Percentiles rank a stretch among this genome's conserved stretches.
Conservation (phyloP, 192 early-diverging fungal genomes). For the Entomortierella lignicola region DNA sequence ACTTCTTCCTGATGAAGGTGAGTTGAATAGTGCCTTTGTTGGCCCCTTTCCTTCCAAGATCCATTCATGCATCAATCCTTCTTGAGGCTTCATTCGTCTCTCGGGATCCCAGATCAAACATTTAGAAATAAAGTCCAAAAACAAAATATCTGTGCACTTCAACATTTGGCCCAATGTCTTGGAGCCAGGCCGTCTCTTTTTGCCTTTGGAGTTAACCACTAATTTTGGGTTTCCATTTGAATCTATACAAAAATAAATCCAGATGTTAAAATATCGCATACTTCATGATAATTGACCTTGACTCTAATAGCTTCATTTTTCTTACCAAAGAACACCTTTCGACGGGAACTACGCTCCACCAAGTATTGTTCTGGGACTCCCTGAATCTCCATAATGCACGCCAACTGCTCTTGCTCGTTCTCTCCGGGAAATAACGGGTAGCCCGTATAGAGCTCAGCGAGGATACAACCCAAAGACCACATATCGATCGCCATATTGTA, state of each 20-base stretch:
- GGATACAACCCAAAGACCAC: conserved; percentile 97
- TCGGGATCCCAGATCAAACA: conserved; percentile 94
- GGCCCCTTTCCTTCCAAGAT: conserved; percentile 63
- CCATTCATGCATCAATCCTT: conserved; percentile 89
- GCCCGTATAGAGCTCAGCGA: conserved; percentile 89
- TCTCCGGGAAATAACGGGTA: conserved; percentile 98
- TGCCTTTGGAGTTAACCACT: conserved; percentile 89
- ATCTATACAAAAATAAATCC: conserved; percentile 49
- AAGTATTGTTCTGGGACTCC: conserved; percentile 82
- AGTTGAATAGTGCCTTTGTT: conserved; percentile 6
- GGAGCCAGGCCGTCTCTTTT: conserved; percentile 80
- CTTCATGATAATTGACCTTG: not conserved
- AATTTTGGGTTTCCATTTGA: conserved; percentile 65
- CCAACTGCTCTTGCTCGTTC: conserved; percentile 95
- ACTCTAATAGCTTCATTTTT: not conserved
- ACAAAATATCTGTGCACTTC: conserved; percentile 77
- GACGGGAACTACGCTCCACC: conserved; percentile 80
- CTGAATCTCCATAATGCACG: conserved; percentile 94
- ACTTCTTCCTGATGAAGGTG: not conserved
- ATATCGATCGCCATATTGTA: conserved; percentile 96
- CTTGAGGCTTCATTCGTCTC: conserved; percentile 84
- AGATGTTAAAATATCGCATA: not conserved
- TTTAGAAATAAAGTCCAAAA: conserved; percentile 87
- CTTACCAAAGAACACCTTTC: conserved; percentile 89
- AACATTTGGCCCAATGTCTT: conserved; percentile 81